These are phyloP conservation scores for Porogramme epimiltina DNA, from an alignment of 1,284 basidiomycete genomes.

Conservation along the genomic window DNA sequence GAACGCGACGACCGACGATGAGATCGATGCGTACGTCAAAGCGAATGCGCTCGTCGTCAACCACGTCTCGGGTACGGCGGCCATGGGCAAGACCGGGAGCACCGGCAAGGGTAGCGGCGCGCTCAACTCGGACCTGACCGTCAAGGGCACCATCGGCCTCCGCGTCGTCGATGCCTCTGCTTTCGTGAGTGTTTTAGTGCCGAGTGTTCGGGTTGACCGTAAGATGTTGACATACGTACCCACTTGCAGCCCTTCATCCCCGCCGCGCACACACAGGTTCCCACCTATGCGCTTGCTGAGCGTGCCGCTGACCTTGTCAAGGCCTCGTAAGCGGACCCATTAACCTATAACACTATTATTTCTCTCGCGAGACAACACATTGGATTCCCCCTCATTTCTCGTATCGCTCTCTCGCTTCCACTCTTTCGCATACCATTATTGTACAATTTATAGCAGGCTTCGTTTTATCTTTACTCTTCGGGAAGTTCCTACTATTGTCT, in stretches of 20 bases:
- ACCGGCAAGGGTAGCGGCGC: conserved; percentile 19
- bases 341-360: no score
- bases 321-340: no score
- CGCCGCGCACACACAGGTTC: conserved; percentile 23
- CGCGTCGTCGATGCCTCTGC: conserved; percentile 37
- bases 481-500: no score
- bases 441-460: no score
- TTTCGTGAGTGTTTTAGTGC: conserved; percentile 25
- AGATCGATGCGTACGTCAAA: conserved; percentile 15
- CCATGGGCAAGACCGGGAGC: conserved; percentile 3
- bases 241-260: conserved; percentile 22
- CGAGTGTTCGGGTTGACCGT: background rate
- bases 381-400: no score
- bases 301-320: conserved; percentile 28
- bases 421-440: no score
- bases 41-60: conserved; percentile 5
- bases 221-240: background rate
- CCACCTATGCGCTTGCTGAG: conserved; percentile 27
- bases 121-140: conserved; percentile 32
- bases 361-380: no score
- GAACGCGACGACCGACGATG: conserved; percentile 10
- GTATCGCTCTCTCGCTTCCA: no score
- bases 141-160: conserved; percentile 32
- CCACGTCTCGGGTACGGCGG: conserved; percentile 5
- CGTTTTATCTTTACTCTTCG: no score